Evolutionary conservation across 2,329 filamentous ascomycete genomes (phyloP).

Genomic region (Epicoccum sorghinum): DNA sequence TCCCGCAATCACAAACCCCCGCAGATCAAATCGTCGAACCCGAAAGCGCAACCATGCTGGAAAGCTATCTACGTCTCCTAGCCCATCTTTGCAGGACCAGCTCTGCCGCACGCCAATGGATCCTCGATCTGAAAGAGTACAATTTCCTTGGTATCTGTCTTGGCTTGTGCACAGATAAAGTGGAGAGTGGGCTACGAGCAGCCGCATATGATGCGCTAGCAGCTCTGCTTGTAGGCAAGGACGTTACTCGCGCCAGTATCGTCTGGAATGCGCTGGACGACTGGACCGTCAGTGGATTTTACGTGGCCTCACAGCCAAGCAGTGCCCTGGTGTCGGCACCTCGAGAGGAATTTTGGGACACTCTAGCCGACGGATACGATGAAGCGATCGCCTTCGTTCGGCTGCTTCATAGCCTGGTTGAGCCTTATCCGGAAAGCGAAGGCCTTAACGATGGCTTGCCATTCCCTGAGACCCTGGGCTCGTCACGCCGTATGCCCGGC

Average conservation of each 20-base stretch:
- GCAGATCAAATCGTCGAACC: conserved; percentile 75
- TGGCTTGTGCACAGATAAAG: conserved; percentile 76
- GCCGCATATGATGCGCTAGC: conserved; percentile 81
- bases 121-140: conserved; percentile 71
- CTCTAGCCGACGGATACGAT: conserved; percentile 79
- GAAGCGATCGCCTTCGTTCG: conserved; percentile 84
- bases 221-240: conserved; percentile 77
- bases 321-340: conserved; percentile 29
- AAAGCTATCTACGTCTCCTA: conserved; percentile 89
- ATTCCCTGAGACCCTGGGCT: conserved; percentile 85
- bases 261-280: conserved; percentile 84
- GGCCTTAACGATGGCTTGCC: conserved; percentile 76
- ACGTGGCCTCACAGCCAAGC: conserved; percentile 40
- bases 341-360: conserved; percentile 65
- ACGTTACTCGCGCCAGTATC: conserved; percentile 66
- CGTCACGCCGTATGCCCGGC: conserved; percentile 77
- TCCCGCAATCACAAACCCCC: conserved; percentile 39
- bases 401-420: conserved; percentile 74
- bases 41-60: conserved; percentile 94
- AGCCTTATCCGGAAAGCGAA: conserved; percentile 66
- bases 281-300: conserved; percentile 64
- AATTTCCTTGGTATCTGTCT: conserved; percentile 77
- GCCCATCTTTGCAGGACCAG: conserved; percentile 81
- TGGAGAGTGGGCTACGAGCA: conserved; percentile 78
- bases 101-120: conserved; percentile 71